These are phyloP conservation scores for Alternaria angustiovoidea DNA, from an alignment of 2,329 filamentous ascomycete genomes.

Conservation along the genomic window DNA sequence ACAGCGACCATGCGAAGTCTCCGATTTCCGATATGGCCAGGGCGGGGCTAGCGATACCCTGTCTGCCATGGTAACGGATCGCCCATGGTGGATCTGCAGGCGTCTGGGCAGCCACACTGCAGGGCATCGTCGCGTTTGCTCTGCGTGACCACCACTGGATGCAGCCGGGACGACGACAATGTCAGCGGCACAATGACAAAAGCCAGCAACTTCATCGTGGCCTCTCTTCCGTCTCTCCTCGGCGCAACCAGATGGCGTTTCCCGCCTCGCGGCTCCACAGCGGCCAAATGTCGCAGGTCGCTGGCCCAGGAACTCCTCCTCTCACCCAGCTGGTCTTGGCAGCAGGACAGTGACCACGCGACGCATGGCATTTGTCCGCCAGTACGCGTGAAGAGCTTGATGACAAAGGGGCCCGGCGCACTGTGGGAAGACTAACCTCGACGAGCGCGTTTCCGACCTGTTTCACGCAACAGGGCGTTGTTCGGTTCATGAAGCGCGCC, in stretches of 20 bases:
- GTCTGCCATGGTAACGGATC: slow-evolving; percentile 50
- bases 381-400: slow-evolving; percentile 18
- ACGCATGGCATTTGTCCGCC: slow-evolving; percentile 21
- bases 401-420: slow-evolving; percentile 13
- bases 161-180: background rate
- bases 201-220: slow-evolving; percentile 4
- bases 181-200: slow-evolving; percentile 4
- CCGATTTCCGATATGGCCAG: slow-evolving; percentile 49
- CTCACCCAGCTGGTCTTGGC: slow-evolving; percentile 34
- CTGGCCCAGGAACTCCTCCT: slow-evolving; percentile 22
- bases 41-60: slow-evolving; percentile 45
- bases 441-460: slow-evolving; percentile 26
- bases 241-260: slow-evolving; percentile 5
- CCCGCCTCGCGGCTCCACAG: slow-evolving; percentile 30
- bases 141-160: slow-evolving; percentile 10
- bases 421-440: slow-evolving; percentile 20
- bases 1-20: slow-evolving; percentile 42
- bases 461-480: slow-evolving; percentile 41
- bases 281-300: slow-evolving; percentile 34
- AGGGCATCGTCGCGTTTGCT: slow-evolving; percentile 37
- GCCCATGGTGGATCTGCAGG: slow-evolving; percentile 47
- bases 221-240: background rate
- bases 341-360: slow-evolving; percentile 18
- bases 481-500: slow-evolving; percentile 28
- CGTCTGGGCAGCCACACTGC: slow-evolving; percentile 44